Base-by-base conservation (phyloP, 345 rosid genomes). In the Theobroma cacao region DNA sequence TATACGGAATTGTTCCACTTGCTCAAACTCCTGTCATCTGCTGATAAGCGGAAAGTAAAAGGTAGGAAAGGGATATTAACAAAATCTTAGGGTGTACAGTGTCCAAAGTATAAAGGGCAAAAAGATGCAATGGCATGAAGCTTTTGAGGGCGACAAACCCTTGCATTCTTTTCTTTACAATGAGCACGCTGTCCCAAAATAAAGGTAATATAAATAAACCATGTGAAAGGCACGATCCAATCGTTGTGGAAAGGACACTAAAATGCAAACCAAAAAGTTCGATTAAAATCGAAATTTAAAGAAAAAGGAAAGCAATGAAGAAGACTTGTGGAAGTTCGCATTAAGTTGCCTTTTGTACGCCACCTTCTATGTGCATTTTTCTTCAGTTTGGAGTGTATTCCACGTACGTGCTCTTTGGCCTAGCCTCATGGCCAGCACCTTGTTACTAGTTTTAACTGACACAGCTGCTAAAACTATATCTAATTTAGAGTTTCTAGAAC, bases 51-150 rank as follows among this genome's bases (percentile, higher is more conserved):
- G 61, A 17, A 31, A 34, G 24, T 13, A 17, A 66, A 55, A 50
- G 24, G 74, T 26, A 70, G 52, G 31, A 72, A 77, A 66, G 59
- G n/a, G 48, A 38, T 63, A 71, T 52, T 55, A 18, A 34, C 26
- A 40, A 45, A 67, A 55, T 48, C 24, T 10, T 31, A 26, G 34
- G 22, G 12, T 20, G 53, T 4, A 66, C 11, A 43, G 38, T 26
- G 55, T 43, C 53, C 45, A 40, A 50, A 56, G 72, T 20, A 63
- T 15, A 69, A 60, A 74, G 64, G 59, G 4, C 43, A 11, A 59
- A 75, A 75, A 58, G 82, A 52, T 67, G 76, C 72, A 70, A 75
- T 70, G 20, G 30, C 41, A 14, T 31, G 63, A 47, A 58, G 48
- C 45, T 58, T 75, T 60, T 59, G 75, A 61, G 60, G 77, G 31